Evolutionary conservation across 257 asterid species (phyloP), one percentile per base, ranked within the genome.

Genomic region (Paulownia fortunei): DNA sequence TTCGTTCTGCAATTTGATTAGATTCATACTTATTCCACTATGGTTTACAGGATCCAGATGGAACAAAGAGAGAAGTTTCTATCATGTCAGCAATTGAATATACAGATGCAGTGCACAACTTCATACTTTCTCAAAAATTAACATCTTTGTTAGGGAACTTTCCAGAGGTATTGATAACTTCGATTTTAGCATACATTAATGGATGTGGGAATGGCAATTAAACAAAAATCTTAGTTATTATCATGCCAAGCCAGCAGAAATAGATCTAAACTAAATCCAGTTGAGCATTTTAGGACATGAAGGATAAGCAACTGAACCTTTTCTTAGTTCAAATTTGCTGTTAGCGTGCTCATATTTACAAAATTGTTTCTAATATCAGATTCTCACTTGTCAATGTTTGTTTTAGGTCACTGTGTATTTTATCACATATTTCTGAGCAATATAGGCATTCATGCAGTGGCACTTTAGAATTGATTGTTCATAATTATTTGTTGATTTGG

Each of bases 101-200:
- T 63, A 87, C 98, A 26, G 99, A 96, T 86, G 98, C 99, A 34
- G 98, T 96, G 77, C 97, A 96, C 86, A 96, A 96, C 83, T 96
- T 93, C 78, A 88, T 96, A 75, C 89, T 96, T 80, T 89, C 98
- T 70, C 99, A 96, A 83, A 96, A 96, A 74, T 82, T 96, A 80
- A 89, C 96, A 73, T 87, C 96, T 51, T 77, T 93, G 76, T 86
- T 96, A 49, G 99, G 99, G 36, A 96, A 92, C 84, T 96, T 96
- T 66, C 99, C 98, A 3, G 99, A 96, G 99, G 99, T 95, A 86
- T 82, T 42, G 37, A 51, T 26, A 27, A 24, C 42, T 69, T 67
- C 26, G n/a, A 61, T 37, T 61, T 47, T 63, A 61, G 54, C 63
- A 73, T 49, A 52, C 63, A 39, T 41, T 64, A 24, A 27, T 52